Conservation (phyloP, 192 early-diverging fungal genomes). For the Spizellomyces punctatus region DNA sequence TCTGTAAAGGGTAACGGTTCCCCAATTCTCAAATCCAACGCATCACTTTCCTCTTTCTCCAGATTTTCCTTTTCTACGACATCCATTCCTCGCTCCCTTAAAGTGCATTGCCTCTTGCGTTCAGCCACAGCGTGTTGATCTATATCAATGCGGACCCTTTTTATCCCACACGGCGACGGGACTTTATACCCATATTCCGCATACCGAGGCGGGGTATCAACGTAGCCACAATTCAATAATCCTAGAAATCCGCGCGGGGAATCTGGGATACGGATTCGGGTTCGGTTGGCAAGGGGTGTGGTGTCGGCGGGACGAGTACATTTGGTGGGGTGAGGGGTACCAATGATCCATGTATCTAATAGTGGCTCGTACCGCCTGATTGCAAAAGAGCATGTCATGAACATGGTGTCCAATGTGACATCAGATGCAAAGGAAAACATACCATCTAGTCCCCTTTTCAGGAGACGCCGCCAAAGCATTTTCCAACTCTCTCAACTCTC, state of each 20-base stretch:
- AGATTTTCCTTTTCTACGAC: background rate
- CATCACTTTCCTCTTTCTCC: background rate
- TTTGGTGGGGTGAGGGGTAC: background rate
- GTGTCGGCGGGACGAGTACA: background rate
- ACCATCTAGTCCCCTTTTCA: no score
- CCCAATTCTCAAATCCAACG: background rate
- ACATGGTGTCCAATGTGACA: no score
- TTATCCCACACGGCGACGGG: no score
- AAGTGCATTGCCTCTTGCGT: background rate
- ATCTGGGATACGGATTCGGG: background rate
- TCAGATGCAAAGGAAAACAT: no score
- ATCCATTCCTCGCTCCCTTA: background rate
- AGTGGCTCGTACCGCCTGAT: background rate
- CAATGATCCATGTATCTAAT: background rate
- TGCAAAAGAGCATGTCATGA: background rate
- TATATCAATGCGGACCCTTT: background rate
- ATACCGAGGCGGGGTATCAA: background rate
- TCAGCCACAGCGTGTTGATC: background rate
- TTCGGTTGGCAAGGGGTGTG: background rate
- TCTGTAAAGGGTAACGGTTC: background rate
- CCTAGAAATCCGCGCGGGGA: background rate
- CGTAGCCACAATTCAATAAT: background rate
- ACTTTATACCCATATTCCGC: background rate
- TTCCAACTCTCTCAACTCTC: no score
- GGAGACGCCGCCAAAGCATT: no score